Evolutionary conservation across 139 green algal species (phyloP).

Genomic region (Chlamydomonas asymmetrica): DNA sequence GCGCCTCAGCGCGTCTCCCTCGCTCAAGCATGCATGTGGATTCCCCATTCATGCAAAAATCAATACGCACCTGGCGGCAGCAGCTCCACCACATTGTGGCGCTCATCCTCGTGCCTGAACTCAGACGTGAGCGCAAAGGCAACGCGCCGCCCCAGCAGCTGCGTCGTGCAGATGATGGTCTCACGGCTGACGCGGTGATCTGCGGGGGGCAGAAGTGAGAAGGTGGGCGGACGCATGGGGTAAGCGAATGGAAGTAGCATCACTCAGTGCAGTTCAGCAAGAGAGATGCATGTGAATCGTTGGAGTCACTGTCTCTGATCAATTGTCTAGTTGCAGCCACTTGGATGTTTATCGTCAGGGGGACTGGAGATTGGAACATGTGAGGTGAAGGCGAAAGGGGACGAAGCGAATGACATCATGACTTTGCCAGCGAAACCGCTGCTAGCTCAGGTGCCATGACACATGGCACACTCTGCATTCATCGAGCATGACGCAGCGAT

Average conservation of each 20-base stretch:
- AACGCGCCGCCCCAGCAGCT: slow-evolving; percentile 22
- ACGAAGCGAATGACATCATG: too few relatives aligned
- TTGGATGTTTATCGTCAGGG: too few relatives aligned
- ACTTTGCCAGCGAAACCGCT: neutral
- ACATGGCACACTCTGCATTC: neutral
- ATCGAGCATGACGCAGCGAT: neutral
- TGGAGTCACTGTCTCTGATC: neutral
- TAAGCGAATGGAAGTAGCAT: neutral
- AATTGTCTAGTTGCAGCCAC: neutral
- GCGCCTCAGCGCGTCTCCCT: too few relatives aligned
- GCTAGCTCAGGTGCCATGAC: neutral
- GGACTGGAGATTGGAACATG: too few relatives aligned
- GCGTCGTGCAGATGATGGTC: slow-evolving; percentile 8
- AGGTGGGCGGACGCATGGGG: neutral
- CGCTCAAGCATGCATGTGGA: too few relatives aligned
- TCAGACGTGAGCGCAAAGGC: neutral
- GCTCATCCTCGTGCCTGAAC: slow-evolving; percentile 10
- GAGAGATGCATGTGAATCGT: neutral
- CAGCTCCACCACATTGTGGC: slow-evolving; percentile 7
- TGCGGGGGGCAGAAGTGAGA: neutral
- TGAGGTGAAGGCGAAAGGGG: too few relatives aligned
- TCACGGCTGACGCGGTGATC: slow-evolving; percentile 8
- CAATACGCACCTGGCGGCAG: slow-evolving; percentile 15
- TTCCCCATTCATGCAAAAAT: too few relatives aligned
- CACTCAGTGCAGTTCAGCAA: too few relatives aligned